Base-by-base conservation (phyloP, 2,329 filamentous ascomycete genomes). In the Talaromyces sp. region DNA sequence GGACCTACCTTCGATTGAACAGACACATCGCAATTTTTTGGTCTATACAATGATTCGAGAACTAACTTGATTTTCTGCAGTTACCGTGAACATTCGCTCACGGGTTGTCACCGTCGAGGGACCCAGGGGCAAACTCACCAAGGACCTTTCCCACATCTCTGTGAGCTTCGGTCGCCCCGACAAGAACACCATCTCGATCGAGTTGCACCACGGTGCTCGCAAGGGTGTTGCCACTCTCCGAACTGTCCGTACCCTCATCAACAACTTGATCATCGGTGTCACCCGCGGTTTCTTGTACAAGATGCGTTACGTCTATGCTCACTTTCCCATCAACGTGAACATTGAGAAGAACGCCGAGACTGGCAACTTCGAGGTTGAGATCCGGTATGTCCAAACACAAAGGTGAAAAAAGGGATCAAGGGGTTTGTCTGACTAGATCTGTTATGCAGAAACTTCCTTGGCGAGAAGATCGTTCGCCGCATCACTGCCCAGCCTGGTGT, bases 291-390 rank as follows among this genome's bases (percentile, higher is more conserved):
- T 90, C 92, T 96, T 96, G 87, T 99, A 99, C 91, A 99, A 99
- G 92, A 98, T 99, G 94, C 92, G 96, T 79, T 99, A 99, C 87
- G 95, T 99, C 84, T 99, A 99, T 83, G 95, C 95, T 82, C 95
- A 99, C 90, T 99, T 99, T 82, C 95, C 95, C 84, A 99, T 99
- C 92, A 99, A 99, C 89, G 94, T 99, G 86, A 98, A 97, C 88
- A 84, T 99, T 74, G 93, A 97, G 78, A 93, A 97, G 90, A 94
- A 94, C 88, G 81, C 83, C 79, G 95, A 98, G 86, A 95, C 92
- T 70, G 93, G 89, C 74, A 84, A 89, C 75, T 90, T 79, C 80
- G 91, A 96, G 84, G 91, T 99, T 79, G 95, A 99, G 90, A 98
- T 99, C 87, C 90, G 95, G 90, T 94, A 89, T 76, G 89, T 45